Evolutionary conservation across 2,329 filamentous ascomycete species (phyloP).

Genomic region (Penicillium verrucosum): DNA sequence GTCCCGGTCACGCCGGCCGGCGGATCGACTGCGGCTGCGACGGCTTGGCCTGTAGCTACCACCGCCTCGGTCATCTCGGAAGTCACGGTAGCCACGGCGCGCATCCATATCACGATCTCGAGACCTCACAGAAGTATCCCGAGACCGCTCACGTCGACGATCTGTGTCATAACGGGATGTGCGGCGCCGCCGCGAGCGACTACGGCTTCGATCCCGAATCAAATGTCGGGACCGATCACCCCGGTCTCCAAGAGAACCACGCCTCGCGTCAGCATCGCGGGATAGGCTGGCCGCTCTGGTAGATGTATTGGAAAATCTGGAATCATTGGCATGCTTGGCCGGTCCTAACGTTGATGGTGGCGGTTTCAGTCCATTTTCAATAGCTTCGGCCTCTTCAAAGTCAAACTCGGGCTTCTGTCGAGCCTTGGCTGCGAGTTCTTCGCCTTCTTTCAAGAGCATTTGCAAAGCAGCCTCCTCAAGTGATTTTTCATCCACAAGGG

Average conservation of each 20-base stretch:
- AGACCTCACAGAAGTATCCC: constrained; percentile 28
- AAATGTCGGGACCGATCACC: constrained; percentile 23
- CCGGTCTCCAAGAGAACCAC: constrained; percentile 28
- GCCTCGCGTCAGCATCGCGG: constrained; percentile 28
- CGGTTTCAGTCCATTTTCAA: constrained; percentile 39
- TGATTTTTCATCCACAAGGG: constrained; percentile 51
- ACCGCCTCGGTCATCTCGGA: constrained; percentile 26
- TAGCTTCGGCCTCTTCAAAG: constrained; percentile 46
- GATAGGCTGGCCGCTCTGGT: constrained; percentile 31
- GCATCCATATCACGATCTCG: constrained; percentile 36
- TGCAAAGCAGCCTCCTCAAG: constrained; percentile 56
- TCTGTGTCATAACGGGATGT: constrained; percentile 31
- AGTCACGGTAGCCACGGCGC: constrained; percentile 32
- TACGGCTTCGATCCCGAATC: constrained; percentile 31
- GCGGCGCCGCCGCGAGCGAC: constrained; percentile 28
- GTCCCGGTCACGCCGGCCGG: constrained; percentile 25
- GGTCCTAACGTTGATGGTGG: constrained; percentile 17
- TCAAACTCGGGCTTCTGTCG: constrained; percentile 52
- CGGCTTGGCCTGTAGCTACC: constrained; percentile 34
- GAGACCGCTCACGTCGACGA: constrained; percentile 29
- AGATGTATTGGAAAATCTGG: constrained; percentile 26
- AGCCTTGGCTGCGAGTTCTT: constrained; percentile 53
- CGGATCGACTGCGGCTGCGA: constrained; percentile 37
- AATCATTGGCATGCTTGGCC: constrained; percentile 27
- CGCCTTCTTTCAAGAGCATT: constrained; percentile 53